Evolutionary conservation across 1,284 basidiomycete species (phyloP).

Genomic region (Cutaneotrichosporon sp.): DNA sequence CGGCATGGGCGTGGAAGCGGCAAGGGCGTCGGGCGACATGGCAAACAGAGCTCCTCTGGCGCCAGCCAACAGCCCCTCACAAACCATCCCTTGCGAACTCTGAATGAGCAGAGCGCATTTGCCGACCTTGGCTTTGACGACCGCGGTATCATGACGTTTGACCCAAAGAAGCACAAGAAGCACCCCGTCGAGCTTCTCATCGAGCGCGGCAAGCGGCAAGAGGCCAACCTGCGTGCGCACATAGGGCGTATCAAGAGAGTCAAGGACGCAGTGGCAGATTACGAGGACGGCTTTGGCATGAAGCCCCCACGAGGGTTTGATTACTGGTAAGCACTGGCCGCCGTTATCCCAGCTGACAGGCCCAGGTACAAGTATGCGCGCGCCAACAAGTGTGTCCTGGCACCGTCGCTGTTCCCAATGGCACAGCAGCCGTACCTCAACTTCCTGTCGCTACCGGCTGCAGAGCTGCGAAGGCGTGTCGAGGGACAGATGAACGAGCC

Average conservation of each 20-base stretch:
- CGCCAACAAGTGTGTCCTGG: slow-evolving; percentile 12
- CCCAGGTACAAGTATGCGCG: slow-evolving; percentile 37
- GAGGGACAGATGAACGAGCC: slow-evolving; percentile 6
- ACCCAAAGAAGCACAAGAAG: slow-evolving; percentile 6
- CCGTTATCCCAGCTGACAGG: neutral
- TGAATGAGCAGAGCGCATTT: slow-evolving; percentile 11
- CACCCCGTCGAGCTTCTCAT: slow-evolving; percentile 40
- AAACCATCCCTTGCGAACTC: slow-evolving; percentile 9
- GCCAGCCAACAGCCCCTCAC: neutral
- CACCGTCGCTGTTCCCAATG: slow-evolving; percentile 29
- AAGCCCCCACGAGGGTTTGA: slow-evolving; percentile 40
- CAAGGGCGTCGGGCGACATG: neutral
- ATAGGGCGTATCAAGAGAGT: slow-evolving; percentile 21
- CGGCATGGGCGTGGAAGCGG: neutral
- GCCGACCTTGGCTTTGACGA: slow-evolving; percentile 13
- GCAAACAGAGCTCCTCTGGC: neutral
- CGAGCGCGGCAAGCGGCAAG: slow-evolving; percentile 23
- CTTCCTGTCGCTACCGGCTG: slow-evolving; percentile 30
- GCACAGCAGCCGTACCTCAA: slow-evolving; percentile 34
- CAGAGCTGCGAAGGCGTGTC: slow-evolving; percentile 28
- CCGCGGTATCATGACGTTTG: slow-evolving; percentile 15
- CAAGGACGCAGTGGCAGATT: slow-evolving; percentile 34
- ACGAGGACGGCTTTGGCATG: slow-evolving; percentile 29
- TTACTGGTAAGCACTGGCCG: slow-evolving; percentile 26
- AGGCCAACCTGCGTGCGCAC: slow-evolving; percentile 21